Evolutionary conservation across 768 basidiomycete genomes (phyloP).

Genomic region (Psilocybe tampanensis): DNA sequence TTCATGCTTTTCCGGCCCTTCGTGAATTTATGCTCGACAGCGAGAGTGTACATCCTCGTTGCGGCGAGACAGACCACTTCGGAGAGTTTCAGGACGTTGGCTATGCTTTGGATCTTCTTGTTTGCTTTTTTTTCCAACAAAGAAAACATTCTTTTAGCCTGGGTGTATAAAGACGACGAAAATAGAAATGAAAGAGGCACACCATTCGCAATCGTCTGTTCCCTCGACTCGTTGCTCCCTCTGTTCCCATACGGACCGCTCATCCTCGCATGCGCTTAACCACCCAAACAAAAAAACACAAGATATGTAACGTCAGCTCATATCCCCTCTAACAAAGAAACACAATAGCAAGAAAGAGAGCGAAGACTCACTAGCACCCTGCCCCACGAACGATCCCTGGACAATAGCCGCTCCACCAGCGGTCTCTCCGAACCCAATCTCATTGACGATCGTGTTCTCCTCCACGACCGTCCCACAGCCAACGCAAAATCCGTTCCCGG

Average conservation of each 20-base stretch:
- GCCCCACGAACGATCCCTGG: constrained; percentile 89
- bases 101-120: constrained; percentile 82
- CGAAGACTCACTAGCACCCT: constrained; percentile 78
- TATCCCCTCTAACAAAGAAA: not conserved
- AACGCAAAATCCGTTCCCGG: constrained; percentile 85
- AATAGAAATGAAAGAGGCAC: constrained; percentile 24
- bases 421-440: constrained; percentile 95
- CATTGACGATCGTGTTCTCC: constrained; percentile 92
- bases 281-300: not conserved
- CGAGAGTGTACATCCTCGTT: constrained; percentile 87
- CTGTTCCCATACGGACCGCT: constrained; percentile 81
- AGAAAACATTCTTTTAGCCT: not conserved
- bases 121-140: constrained; percentile 52
- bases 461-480: constrained; percentile 89
- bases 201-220: constrained; percentile 93
- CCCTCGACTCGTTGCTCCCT: constrained; percentile 79
- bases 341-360: not conserved
- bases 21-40: constrained; percentile 92
- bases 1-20: constrained; percentile 92
- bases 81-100: constrained; percentile 74
- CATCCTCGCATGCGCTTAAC: constrained; percentile 79
- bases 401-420: constrained; percentile 92
- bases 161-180: not conserved
- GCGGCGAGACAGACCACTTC: constrained; percentile 83
- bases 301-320: no score